phyloP scores from a whole-genome alignment of 2,329 filamentous ascomycete species.

The Pseudogymnoascus sp. region DNA sequence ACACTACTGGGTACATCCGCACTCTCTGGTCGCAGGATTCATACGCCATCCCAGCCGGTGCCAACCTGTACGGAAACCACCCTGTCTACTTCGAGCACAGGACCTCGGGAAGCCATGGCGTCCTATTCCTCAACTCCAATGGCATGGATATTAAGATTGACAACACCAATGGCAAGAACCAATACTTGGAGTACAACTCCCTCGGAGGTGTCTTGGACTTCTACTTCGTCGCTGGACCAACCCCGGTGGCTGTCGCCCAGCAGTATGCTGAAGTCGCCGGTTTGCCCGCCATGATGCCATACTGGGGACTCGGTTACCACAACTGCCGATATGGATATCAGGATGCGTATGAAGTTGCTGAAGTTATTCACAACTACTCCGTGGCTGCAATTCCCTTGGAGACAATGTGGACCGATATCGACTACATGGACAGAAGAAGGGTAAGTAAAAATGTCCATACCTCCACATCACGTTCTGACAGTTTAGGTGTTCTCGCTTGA shows the following conservation, averaged over 20 bases:
- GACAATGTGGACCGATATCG: constrained; percentile 60
- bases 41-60: constrained; percentile 43
- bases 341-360: constrained; percentile 56
- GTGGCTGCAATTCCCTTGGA: constrained; percentile 58
- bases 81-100: constrained; percentile 58
- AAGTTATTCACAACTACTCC: constrained; percentile 60
- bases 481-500: constrained; percentile 53
- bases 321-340: constrained; percentile 57
- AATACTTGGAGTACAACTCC: constrained; percentile 73
- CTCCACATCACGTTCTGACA: background rate
- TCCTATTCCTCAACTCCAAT: constrained; percentile 64
- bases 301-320: constrained; percentile 56
- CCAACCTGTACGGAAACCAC: constrained; percentile 56
- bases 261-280: constrained; percentile 53
- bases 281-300: constrained; percentile 52
- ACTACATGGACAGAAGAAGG: constrained; percentile 49
- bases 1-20: constrained; percentile 51
- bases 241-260: constrained; percentile 47
- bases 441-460: constrained; percentile 16
- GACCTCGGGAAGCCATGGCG: constrained; percentile 48
- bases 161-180: constrained; percentile 42
- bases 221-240: constrained; percentile 55
- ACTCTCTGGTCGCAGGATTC: constrained; percentile 55
- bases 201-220: constrained; percentile 70
- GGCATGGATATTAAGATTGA: constrained; percentile 73